Evolutionary conservation across 1,284 basidiomycete species (phyloP).

Genomic region (Crepidotus sp.): DNA sequence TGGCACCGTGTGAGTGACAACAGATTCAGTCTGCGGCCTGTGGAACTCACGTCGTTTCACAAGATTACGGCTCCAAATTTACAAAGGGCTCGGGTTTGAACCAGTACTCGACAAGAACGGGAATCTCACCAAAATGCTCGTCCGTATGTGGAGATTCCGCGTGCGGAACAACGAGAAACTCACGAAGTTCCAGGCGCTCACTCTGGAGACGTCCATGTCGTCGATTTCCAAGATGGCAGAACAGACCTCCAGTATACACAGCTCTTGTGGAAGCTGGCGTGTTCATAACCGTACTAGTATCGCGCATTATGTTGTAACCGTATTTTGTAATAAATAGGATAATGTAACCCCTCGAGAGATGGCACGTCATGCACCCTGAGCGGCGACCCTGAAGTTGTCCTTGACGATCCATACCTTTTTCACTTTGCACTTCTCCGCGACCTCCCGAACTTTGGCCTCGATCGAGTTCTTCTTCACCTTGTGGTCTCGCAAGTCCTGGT

Average conservation of each 20-base stretch:
- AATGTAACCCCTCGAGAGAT: too few species aligned
- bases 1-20: constrained; percentile 49
- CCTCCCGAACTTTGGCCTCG: constrained; percentile 68
- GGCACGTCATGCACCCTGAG: constrained; percentile 1
- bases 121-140: constrained; percentile 48
- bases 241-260: constrained; percentile 32
- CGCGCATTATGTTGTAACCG: constrained; percentile 2
- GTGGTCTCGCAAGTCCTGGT: constrained; percentile 53
- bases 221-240: constrained; percentile 27
- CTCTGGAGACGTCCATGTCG: constrained; percentile 51
- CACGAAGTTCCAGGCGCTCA: constrained; percentile 35
- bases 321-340: constrained; percentile 11
- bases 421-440: constrained; percentile 62
- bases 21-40: background rate
- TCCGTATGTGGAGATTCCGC: constrained; percentile 40
- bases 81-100: constrained; percentile 62
- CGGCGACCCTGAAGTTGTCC: constrained; percentile 23
- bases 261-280: constrained; percentile 49
- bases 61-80: constrained; percentile 59
- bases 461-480: constrained; percentile 76
- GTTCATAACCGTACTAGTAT: constrained; percentile 27
- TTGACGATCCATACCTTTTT: constrained; percentile 66
- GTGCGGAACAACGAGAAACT: background rate
- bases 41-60: constrained; percentile 9
- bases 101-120: constrained; percentile 48